Percentiles rank a stretch among this genome's conserved stretches.
These are phyloP conservation scores for Phytopythium montanum DNA, from an alignment of 352 stramenopile genomes.

Conservation along the genomic window DNA sequence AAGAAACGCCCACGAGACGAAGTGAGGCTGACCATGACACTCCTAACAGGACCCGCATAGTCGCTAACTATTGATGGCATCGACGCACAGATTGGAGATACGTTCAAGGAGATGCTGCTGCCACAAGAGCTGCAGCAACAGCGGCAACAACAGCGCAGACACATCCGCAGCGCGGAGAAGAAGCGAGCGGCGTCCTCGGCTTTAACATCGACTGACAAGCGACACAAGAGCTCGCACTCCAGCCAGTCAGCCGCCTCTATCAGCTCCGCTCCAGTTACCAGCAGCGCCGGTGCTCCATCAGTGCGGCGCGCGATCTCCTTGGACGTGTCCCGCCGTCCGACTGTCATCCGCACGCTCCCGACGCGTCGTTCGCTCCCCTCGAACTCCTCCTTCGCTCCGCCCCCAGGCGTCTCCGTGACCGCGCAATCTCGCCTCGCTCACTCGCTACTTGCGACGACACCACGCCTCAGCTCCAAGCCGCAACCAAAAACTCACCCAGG, in stretches of 20 bases:
- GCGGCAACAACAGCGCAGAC: constrained; percentile 16
- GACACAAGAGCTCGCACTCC: constrained; percentile 11
- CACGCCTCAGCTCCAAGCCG: not conserved
- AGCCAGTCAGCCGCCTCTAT: not conserved
- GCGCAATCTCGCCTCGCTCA: not conserved
- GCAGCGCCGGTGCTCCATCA: not conserved
- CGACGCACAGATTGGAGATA: constrained; percentile 13
- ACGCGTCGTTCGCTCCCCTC: not conserved
- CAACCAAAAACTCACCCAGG: not conserved
- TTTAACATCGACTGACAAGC: constrained; percentile 5
- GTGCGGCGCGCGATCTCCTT: not conserved
- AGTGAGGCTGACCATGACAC: constrained; percentile 1
- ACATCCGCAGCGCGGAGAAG: not conserved
- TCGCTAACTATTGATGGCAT: not conserved
- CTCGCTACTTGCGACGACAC: not conserved
- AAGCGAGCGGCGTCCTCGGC: not conserved
- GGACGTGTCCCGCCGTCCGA: not conserved
- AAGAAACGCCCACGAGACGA: constrained; percentile 32
- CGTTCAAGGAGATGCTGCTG: constrained; percentile 47
- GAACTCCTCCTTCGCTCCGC: not conserved
- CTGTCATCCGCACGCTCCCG: not conserved
- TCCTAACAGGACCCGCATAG: too few species aligned
- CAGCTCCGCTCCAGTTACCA: not conserved
- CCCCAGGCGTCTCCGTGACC: not conserved
- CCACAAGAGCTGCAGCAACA: constrained; percentile 9